Conservation (phyloP, 2,329 filamentous ascomycete species). For the Calonectria naviculata region DNA sequence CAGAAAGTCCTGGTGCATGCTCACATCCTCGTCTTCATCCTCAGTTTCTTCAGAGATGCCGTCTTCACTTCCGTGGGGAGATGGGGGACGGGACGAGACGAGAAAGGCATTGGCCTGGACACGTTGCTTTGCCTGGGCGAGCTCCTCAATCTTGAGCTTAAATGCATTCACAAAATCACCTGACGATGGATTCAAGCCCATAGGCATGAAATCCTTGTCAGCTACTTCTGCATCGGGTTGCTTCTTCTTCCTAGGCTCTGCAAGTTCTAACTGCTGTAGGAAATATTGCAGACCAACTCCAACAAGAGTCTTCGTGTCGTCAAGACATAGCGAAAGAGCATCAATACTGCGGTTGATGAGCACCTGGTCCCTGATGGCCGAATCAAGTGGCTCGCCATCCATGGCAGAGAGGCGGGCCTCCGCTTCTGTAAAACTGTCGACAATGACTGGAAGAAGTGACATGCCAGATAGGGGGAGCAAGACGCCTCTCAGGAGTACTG, state of each 20-base stretch:
- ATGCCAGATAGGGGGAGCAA: conserved; percentile 19
- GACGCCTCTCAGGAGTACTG: background rate
- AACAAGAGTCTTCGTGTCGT: conserved; percentile 15
- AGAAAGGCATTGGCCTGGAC: conserved; percentile 8
- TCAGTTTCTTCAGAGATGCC: background rate
- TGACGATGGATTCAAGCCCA: conserved; percentile 1
- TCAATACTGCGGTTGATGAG: conserved; percentile 18
- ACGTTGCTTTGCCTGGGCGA: background rate
- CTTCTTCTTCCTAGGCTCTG: background rate
- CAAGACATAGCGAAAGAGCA: conserved; percentile 10
- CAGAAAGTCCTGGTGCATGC: conserved; percentile 17
- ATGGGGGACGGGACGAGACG: background rate
- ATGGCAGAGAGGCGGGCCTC: background rate
- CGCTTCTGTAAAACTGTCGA: conserved; percentile 12
- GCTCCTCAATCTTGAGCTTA: background rate
- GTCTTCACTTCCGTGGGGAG: background rate
- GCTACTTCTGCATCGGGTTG: background rate
- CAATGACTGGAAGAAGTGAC: conserved; percentile 18
- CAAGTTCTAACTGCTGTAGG: conserved; percentile 12
- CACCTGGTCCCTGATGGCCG: background rate
- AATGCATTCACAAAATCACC: conserved; percentile 5
- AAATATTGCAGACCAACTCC: conserved; percentile 14
- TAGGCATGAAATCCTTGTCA: background rate
- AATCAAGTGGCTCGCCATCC: background rate
- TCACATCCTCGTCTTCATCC: background rate